phyloP scores from a whole-genome alignment of 768 basidiomycete genomes.

The Suillus placidus region DNA sequence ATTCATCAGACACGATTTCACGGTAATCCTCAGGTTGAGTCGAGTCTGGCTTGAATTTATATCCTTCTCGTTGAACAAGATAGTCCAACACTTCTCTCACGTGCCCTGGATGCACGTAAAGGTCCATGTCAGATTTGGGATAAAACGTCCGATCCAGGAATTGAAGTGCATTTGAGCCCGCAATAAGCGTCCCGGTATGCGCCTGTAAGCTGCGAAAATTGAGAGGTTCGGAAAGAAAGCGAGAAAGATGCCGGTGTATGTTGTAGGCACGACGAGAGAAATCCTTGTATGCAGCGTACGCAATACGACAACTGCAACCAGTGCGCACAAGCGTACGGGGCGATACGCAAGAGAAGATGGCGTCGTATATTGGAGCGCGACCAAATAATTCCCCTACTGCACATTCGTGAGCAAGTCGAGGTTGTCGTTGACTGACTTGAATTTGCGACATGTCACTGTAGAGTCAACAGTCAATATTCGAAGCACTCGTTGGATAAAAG shows the following conservation, averaged over 20 bases:
- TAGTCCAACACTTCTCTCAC: conserved; percentile 33
- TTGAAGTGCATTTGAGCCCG: conserved; percentile 52
- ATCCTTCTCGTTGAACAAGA: conserved; percentile 31
- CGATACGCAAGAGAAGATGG: conserved; percentile 17
- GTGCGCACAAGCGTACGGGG: conserved; percentile 23
- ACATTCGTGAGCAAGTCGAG: conserved; percentile 1
- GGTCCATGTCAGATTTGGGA: conserved; percentile 47
- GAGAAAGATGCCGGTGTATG: conserved; percentile 33
- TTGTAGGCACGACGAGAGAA: conserved; percentile 29
- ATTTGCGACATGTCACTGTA: not conserved
- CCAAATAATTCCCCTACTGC: conserved; percentile 8
- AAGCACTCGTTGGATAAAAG: not conserved
- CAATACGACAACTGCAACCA: conserved; percentile 21
- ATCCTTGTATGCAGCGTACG: conserved; percentile 13
- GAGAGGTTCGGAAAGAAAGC: conserved; percentile 33
- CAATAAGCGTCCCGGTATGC: conserved; percentile 44
- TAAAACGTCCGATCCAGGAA: conserved; percentile 47
- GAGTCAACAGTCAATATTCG: not conserved
- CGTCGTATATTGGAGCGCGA: conserved; percentile 13
- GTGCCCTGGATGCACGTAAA: conserved; percentile 39
- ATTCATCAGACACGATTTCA: conserved; percentile 14
- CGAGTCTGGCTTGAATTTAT: conserved; percentile 24
- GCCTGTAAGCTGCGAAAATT: conserved; percentile 44
- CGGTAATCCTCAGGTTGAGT: conserved; percentile 22
- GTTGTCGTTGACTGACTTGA: not conserved